A percentile compares a stretch with the other conserved stretches of the same genome.
phyloP scores from a whole-genome alignment of 1,139 yeast genomes.

The Diutina rugosa region DNA sequence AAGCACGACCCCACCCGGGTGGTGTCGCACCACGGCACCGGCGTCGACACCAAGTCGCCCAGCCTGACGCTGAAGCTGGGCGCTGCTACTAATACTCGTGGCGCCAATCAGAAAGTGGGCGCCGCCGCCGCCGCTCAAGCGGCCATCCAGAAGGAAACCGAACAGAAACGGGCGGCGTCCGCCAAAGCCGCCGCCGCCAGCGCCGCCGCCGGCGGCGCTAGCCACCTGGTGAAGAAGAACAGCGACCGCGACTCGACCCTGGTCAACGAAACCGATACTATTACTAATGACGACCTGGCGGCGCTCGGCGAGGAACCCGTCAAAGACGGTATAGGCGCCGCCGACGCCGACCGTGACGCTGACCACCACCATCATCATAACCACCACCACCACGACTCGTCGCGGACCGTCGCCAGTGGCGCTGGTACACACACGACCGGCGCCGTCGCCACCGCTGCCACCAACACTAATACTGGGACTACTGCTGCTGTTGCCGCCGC shows the following conservation, averaged over 20 bases:
- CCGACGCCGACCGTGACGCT: background rate
- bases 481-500: slow-evolving; percentile 9
- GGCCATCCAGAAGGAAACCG: background rate
- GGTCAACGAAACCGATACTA: slow-evolving; percentile 31
- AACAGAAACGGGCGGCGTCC: slow-evolving; percentile 2
- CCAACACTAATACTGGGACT: background rate
- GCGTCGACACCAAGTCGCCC: slow-evolving; percentile 4
- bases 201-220: background rate
- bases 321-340: background rate
- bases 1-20: slow-evolving; percentile 3
- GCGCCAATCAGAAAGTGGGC: background rate
- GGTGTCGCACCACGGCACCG: slow-evolving; percentile 2
- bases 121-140: slow-evolving; percentile 1
- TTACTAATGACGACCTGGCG: slow-evolving; percentile 19
- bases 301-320: background rate
- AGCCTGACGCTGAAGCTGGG: slow-evolving; percentile 6
- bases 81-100: slow-evolving; percentile 3
- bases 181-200: background rate
- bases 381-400: too few species aligned
- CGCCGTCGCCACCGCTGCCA: background rate
- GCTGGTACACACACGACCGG: background rate
- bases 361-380: too few species aligned
- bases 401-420: background rate
- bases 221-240: slow-evolving; percentile 9
- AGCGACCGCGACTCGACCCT: slow-evolving; percentile 28